Percentiles rank a stretch among this genome's conserved stretches.
Conservation (phyloP, 208 protist species). For the Trypanosoma avium region DNA sequence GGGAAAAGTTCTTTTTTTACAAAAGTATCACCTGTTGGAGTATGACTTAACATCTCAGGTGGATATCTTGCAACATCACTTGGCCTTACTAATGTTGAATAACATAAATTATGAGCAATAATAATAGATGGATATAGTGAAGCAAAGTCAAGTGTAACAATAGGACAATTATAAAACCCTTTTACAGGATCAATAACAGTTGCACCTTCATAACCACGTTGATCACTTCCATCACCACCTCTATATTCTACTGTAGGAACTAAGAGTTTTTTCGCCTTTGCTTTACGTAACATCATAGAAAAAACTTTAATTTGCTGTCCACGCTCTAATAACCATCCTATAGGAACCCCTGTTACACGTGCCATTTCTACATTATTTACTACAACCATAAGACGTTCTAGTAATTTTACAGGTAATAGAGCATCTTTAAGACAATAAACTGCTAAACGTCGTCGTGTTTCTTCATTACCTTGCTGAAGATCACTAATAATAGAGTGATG, state of each 20-base stretch:
- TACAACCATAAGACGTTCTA: constrained; percentile 99
- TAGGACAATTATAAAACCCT: constrained; percentile 97
- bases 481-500: constrained; percentile 99
- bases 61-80: constrained; percentile 88
- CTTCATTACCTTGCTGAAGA: constrained; percentile 94
- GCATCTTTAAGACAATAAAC: constrained; percentile 99
- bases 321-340: constrained; percentile 95
- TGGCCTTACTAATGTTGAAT: constrained; percentile 90
- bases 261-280: constrained; percentile 72
- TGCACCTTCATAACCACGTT: constrained; percentile 95
- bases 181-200: constrained; percentile 98
- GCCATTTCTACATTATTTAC: constrained; percentile 99
- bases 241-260: constrained; percentile 80
- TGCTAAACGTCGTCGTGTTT: constrained; percentile 97
- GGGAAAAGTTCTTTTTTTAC: constrained; percentile 74
- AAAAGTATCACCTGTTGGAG: constrained; percentile 77
- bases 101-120: constrained; percentile 99
- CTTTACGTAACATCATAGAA: constrained; percentile 91
- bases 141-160: constrained; percentile 99
- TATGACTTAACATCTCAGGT: constrained; percentile 58
- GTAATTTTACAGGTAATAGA: constrained; percentile 94
- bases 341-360: constrained; percentile 98
- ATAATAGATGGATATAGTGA: constrained; percentile 99
- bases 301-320: constrained; percentile 99
- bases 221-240: constrained; percentile 44